Evolutionary conservation across 805 yeast species (phyloP).

Genomic region (Candida lessepsii): DNA sequence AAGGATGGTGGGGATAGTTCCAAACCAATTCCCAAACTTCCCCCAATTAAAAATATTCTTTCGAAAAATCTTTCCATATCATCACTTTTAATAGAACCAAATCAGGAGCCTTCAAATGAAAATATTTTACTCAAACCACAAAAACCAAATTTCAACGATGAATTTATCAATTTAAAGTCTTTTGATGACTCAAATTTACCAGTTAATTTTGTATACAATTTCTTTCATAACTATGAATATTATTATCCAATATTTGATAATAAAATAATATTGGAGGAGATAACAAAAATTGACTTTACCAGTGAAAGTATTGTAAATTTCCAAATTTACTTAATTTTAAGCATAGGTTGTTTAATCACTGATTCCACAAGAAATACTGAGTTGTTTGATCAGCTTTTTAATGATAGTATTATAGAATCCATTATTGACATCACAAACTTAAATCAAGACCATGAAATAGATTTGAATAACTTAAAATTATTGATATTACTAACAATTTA

Average conservation of each 20-base stretch:
- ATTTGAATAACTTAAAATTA: constrained; percentile 27
- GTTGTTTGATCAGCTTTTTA: constrained; percentile 29
- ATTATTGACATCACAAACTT: constrained; percentile 35
- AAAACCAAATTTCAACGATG: constrained; percentile 21
- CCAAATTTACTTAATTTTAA: constrained; percentile 37
- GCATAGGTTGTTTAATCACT: constrained; percentile 38
- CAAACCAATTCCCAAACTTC: not conserved
- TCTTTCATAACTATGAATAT: constrained; percentile 36
- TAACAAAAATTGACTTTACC: constrained; percentile 28
- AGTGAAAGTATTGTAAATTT: constrained; percentile 37
- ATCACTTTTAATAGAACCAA: constrained; percentile 5
- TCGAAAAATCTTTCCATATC: constrained; percentile 8
- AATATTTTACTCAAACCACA: constrained; percentile 5
- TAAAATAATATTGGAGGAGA: constrained; percentile 19
- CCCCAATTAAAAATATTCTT: constrained; percentile 6
- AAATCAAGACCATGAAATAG: constrained; percentile 22
- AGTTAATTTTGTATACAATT: constrained; percentile 29
- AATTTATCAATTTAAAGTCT: constrained; percentile 35
- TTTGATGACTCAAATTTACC: constrained; percentile 30
- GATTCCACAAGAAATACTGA: constrained; percentile 25
- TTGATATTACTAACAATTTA: constrained; percentile 33
- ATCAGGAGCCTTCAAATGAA: not conserved
- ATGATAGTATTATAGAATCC: constrained; percentile 29
- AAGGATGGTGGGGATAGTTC: constrained; percentile 6
- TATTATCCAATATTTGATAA: constrained; percentile 36